Evolutionary conservation across 1,139 yeast genomes (phyloP), one percentile per base, ranked within the genome.

Genomic region (Arxiozyma heterogenica): DNA sequence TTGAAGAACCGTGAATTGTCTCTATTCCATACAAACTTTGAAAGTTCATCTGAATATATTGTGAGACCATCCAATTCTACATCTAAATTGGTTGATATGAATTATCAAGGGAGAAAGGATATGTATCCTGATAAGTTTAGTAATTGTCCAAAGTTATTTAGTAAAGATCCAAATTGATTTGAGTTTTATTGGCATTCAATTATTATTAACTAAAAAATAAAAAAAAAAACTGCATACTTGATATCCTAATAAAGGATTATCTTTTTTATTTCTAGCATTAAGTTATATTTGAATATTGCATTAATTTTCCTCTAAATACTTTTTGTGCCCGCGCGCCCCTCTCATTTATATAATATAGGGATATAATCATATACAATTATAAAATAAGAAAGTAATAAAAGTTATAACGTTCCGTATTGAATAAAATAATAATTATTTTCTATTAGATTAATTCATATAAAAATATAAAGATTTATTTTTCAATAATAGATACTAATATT

Each of bases 111-210:
- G 43, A 30, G 53, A 46, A 21, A 20, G 18, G 56, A 56, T 49
- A 22, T 54, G 12, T 54, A 45, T 22, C 49, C 56, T 34, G 53
- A 51, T 41, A 51, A 51, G 25, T 44, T 45, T 30, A 30, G 44
- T n/a, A 30, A 51, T 20, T 45, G 45, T 30, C 21, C 46, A 4
- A 51, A 44, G 12, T 23, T 51, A 23, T 50, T 50, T 30, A 17
- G 34, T 11, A 34, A 49, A 18, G 51, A 49, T 42, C 44, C 51
- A 20, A 34, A 34, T 6, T 46, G 44, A 18, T 27, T n/a, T 46
- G 6, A 34, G n/a, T 15, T 8, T 34, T 34, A 34, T 34, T 1
- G n/a, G 39, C 17, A 34, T 34, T 27, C 30, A 2, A 2, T 27
- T 27, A 6, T 5, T n/a, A n/a, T 27, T 5, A 27, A 27, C 30